Conservation (phyloP, 129 eudicot species). For the Oenanthe sinensis region DNA sequence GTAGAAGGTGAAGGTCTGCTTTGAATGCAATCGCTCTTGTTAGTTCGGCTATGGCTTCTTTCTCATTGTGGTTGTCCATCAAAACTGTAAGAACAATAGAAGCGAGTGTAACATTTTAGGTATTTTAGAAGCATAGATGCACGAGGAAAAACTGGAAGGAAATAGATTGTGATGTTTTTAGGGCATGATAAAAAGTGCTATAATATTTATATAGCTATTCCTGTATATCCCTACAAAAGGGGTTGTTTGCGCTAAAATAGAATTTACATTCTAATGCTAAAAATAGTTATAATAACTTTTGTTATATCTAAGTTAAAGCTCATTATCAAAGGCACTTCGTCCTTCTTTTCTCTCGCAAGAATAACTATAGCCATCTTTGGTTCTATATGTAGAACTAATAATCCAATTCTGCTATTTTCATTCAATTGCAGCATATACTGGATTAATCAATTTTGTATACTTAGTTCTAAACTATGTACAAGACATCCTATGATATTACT, state of each 20-base stretch:
- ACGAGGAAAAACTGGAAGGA: neutral
- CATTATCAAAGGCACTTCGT: neutral
- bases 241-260: neutral
- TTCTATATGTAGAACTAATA: neutral
- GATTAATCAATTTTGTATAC: neutral
- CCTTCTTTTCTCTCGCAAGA: neutral
- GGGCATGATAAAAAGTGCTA: neutral
- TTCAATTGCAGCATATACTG: neutral
- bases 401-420: neutral
- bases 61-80: slow-evolving; percentile 95
- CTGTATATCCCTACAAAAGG: neutral
- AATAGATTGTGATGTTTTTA: neutral
- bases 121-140: neutral
- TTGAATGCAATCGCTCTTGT: slow-evolving; percentile 91
- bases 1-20: slow-evolving; percentile 84
- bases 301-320: neutral
- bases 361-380: neutral
- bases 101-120: neutral
- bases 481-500: neutral
- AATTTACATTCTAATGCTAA: neutral
- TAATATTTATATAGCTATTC: neutral
- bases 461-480: neutral
- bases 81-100: slow-evolving; percentile 32
- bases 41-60: slow-evolving; percentile 86
- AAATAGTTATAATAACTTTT: neutral